Conservation (phyloP, 2,329 filamentous ascomycete species). For the Nothophoma quercina region DNA sequence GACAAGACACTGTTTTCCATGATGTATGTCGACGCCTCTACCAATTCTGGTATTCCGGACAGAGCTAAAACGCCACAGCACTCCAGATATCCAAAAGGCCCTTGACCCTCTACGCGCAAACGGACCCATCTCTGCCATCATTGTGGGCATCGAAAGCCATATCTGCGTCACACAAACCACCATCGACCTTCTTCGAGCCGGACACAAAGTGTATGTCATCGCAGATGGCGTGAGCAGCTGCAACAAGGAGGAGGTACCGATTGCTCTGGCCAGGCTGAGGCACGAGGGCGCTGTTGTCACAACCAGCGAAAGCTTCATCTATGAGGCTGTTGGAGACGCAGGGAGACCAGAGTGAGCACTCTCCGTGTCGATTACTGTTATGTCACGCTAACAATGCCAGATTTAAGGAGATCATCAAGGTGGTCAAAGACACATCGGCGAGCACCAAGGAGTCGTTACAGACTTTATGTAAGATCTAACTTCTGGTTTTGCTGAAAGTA, state of each 20-base stretch:
- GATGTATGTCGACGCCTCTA: conserved; percentile 55
- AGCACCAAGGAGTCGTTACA: conserved; percentile 75
- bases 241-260: conserved; percentile 79
- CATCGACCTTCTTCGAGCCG: conserved; percentile 76
- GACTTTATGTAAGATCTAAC: conserved; percentile 68
- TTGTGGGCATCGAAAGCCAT: conserved; percentile 92
- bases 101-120: conserved; percentile 47
- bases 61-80: conserved; percentile 41
- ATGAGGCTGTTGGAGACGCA: conserved; percentile 88
- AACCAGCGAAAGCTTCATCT: conserved; percentile 87
- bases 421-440: conserved; percentile 79
- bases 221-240: conserved; percentile 90
- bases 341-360: conserved; percentile 62
- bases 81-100: conserved; percentile 67
- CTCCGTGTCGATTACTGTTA: not conserved
- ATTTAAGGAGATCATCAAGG: conserved; percentile 74
- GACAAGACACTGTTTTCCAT: conserved; percentile 96
- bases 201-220: conserved; percentile 84
- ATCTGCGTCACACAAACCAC: conserved; percentile 92
- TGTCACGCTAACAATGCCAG: conserved; percentile 28
- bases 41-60: not conserved
- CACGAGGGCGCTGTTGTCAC: conserved; percentile 80
- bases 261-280: conserved; percentile 80
- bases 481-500: too few relatives aligned
- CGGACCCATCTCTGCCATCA: conserved; percentile 61